Base-by-base conservation (phyloP, 805 yeast species). In the Zygotorulaspora chibaensis region DNA sequence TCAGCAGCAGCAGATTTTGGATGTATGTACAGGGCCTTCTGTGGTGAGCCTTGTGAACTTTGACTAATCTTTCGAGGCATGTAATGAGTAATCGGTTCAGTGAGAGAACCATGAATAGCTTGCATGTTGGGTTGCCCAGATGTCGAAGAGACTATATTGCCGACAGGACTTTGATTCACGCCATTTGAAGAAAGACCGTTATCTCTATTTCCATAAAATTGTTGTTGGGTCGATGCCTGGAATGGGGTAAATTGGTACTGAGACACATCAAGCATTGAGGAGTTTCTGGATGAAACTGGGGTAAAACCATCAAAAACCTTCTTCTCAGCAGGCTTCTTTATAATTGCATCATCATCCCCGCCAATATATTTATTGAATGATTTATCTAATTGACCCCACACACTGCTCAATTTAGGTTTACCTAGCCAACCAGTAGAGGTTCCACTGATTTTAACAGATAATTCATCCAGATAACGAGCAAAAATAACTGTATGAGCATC, bases 381-480 rank as follows among this genome's bases (percentile, higher is more conserved):
- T 61, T 87, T 87, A 62, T 87, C 96, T 37, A 87, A 65, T 35
- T 84, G 90, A 9, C 93, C 91, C 96, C 96, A 87, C 43, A 88
- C 83, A 59, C 80, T 84, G 55, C 89, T 95, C 42, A 87, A 71
- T 54, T 79, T 81, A 18, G 84, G 84, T 57, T 82, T 81, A 11
- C 87, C 83, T 52, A 89, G 76, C 97, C 96, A 90, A 3, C 89
- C 75, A 26, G 77, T 75, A 35, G 75, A 78, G 17, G 69, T 48
- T 9, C 74, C 78, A 6, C 78, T 70, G 18, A 79, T 57, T 53
- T 81, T 72, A 47, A 71, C 72, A 31, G 69, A 60, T 50, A 80
- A 63, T 7, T 63, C 64, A 13, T 68, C 68, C 26, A 74, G 56
- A 2, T 65, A 62, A 17, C 62, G 47, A 3, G 63, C 55, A 31